Evolutionary conservation across 2,329 filamentous ascomycete species (phyloP), one percentile per base, ranked within the genome.

Genomic region (Pseudophaeomoniella oleicola): DNA sequence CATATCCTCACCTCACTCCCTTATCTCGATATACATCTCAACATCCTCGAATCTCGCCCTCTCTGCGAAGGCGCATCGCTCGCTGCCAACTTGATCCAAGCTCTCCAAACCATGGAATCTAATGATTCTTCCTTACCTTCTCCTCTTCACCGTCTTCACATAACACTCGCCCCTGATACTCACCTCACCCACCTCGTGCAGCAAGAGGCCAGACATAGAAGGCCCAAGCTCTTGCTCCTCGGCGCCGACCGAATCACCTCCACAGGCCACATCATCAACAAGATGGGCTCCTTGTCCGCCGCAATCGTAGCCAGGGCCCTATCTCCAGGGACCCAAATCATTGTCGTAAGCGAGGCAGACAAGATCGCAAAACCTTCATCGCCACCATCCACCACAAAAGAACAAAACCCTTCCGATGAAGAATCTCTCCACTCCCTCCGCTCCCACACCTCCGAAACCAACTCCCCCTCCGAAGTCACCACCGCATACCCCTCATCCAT

Each of bases 41-140:
- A 66, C 3, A 59, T 83, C 18, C 61, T 83, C 3, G 78, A 82
- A 50, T 81, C 78, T 2, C 63, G 78, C 1, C 78, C 78, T 0
- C 60, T 75, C 1, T 81, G 67, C 43, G 77, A 83, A 54, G 78
- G 77, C 5, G 71, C 71, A 3, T 66, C 61, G 5, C 62, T 76
- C 36, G 72, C 71, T 4, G 58, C 56, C n/a, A 54, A 53, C 3
- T 40, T 71, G 44, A 49, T 34, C 13, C n/a, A 13, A 6, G 9
- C 32, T 17, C 13, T 19, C 13, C 16, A n/a, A 27, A n/a, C 6
- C 6, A 27, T 27, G n/a, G 6, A 6, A 6, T 9, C 22, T 9
- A 9, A 6, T 27, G 22, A 27, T n/a, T n/a, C n/a, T n/a, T n/a
- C n/a, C n/a, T n/a, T n/a, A n/a, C n/a, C n/a, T n/a, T n/a, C 30